Evolutionary conservation across 441 rosid genomes (phyloP), one percentile per base, ranked within the genome.

Genomic region (Flueggea neowawraea): DNA sequence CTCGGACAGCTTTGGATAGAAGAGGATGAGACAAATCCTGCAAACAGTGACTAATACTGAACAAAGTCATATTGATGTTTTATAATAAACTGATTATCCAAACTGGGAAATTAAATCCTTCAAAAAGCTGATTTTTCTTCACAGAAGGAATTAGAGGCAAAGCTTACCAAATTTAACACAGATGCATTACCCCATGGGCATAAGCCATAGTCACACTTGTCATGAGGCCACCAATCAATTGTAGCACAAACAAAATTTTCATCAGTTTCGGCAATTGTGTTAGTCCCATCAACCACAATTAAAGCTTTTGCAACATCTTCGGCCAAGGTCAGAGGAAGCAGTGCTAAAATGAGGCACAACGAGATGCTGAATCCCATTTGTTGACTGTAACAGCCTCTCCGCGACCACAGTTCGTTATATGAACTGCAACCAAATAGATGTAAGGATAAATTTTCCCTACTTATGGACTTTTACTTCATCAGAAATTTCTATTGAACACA

Each of bases 201-300:
- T 31, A 83, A 90, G 43, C 88, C 58, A 77, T 95, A 95, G 79
- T 91, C 75, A 68, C 99, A 95, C 76, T 95, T 95, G 65, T 95
- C 97, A 73, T 83, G 97, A 62, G 99, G 99, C 99, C 99, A 95
- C 99, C 99, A 95, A 69, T 95, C 99, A 60, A 95, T 44, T 53
- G 99, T 91, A 48, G 96, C 97, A 70, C 99, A 95, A n/a, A 95
- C 64, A 69, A 86, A 95, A 69, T 87, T 80, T 54, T 88, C 93
- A 58, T 95, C 97, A 16, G 84, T 91, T 69, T 79, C 76, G 7
- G 93, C 78, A 63, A 88, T 60, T 57, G 60, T 65, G 56, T 43
- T 52, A 32, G 76, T 72, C 59, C 92, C 96, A 66, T 89, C 79
- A 52, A 94, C 75, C 31, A 70, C 54, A 31, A 94, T 67, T 16